Evolutionary conservation across 2,329 filamentous ascomycete genomes (phyloP), one percentile per base, ranked within the genome.

Genomic region (Beauveria sp.): DNA sequence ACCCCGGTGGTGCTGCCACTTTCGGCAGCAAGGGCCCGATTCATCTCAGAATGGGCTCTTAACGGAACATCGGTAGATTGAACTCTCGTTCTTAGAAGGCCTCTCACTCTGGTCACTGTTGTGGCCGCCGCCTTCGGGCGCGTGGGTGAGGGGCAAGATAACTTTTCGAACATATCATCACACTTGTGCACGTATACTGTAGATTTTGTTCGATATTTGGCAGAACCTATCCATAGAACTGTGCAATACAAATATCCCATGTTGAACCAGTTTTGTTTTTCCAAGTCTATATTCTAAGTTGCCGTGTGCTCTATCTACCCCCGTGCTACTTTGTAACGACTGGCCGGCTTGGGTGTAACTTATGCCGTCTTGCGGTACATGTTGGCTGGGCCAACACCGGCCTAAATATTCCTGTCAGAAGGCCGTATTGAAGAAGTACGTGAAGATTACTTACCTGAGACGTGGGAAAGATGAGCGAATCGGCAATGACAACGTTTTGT

Each of bases 401-500:
- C 58, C 58, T 60, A 22, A 10, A 30, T 12, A 14, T 26, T 34
- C 16, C 14, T 46, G 43, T 54, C 40, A 60, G 41, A 37, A 37
- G 34, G 34, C 34, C 34, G 5, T 16, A 37, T 16, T 41, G 28
- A n/a, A 9, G 41, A 28, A 20, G 24, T 9, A 20, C 37, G n/a
- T n/a, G 43, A 6, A 30, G 22, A 10, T 34, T 14, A 8, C 41
- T 59, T 48, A 91, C 91, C 83, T 97, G 92, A 71, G 96, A 92
- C 69, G 88, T 94, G 5, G 92, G 92, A 75, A 89, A 96, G 58
- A 97, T 79, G 63, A 97, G 76, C 6, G 90, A 89, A 75, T 97
- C 92, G 22, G 92, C 92, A 66, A 97, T 75, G 22, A 96, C 91
- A 5, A 96, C 91, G 71, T 97, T 97, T 77, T 96, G 91, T 67